Evolutionary conservation across 2,329 filamentous ascomycete genomes (phyloP).

Genomic region (Knufia petricola): DNA sequence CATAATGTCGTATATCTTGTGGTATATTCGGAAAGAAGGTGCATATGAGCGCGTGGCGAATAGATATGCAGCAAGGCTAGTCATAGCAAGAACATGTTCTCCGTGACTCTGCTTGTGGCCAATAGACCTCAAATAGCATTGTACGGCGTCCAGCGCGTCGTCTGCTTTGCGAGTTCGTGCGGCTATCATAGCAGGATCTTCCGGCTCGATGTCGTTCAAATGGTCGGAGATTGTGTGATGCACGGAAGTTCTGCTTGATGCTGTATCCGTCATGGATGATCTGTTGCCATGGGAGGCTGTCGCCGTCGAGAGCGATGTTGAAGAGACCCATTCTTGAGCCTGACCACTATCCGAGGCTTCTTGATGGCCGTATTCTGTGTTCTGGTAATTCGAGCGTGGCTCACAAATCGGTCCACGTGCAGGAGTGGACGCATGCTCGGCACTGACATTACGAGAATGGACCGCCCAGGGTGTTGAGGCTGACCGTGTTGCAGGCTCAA

Average conservation of each 20-base stretch:
- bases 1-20: slow-evolving; percentile 8
- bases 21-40: slow-evolving; percentile 3
- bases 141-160: slow-evolving; percentile 6
- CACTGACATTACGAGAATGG: neutral
- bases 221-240: slow-evolving; percentile 3
- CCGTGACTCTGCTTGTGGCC: neutral
- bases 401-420: neutral
- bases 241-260: slow-evolving; percentile 6
- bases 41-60: slow-evolving; percentile 6
- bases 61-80: slow-evolving; percentile 7
- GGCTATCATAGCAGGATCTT: slow-evolving; percentile 5
- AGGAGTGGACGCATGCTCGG: slow-evolving; percentile 2
- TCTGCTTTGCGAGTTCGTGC: slow-evolving; percentile 8
- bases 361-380: neutral
- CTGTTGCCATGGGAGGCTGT: slow-evolving; percentile 2
- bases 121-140: slow-evolving; percentile 3
- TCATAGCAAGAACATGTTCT: slow-evolving; percentile 3
- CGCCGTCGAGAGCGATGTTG: neutral
- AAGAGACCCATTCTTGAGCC: neutral
- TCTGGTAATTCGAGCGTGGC: neutral
- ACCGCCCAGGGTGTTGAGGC: slow-evolving; percentile 1
- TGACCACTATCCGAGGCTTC: neutral
- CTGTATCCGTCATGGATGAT: slow-evolving; percentile 5
- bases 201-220: slow-evolving; percentile 5
- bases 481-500: neutral